These are phyloP conservation scores for Pseudocercospora vitis DNA, from an alignment of 2,329 filamentous ascomycete genomes.

Conservation along the genomic window DNA sequence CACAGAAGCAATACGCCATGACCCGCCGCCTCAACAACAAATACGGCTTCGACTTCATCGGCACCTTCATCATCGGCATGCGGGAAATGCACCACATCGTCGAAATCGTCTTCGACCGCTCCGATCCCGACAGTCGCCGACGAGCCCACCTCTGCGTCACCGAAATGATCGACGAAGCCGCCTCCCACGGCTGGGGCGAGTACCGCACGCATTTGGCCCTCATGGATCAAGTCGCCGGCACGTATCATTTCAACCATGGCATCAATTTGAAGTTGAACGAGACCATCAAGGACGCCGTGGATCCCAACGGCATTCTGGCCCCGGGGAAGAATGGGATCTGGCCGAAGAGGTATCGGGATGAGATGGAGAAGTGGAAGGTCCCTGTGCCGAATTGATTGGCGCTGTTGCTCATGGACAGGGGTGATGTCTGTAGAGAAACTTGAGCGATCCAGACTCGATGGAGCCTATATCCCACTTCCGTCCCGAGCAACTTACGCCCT, in stretches of 20 bases:
- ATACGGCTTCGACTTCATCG: slow-evolving; percentile 53
- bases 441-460: no score
- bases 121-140: slow-evolving; percentile 42
- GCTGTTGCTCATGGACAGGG: no score
- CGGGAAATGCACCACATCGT: slow-evolving; percentile 59
- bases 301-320: slow-evolving; percentile 51
- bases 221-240: slow-evolving; percentile 48
- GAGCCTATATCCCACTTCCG: no score
- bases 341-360: slow-evolving; percentile 11
- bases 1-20: slow-evolving; percentile 46
- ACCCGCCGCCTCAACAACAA: slow-evolving; percentile 39
- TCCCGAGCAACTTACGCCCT: no score
- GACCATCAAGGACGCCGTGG: slow-evolving; percentile 49
- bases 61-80: slow-evolving; percentile 53
- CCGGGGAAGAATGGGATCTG: slow-evolving; percentile 49
- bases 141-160: slow-evolving; percentile 43
- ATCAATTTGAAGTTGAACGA: slow-evolving; percentile 48
- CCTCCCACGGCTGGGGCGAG: slow-evolving; percentile 47
- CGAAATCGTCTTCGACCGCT: slow-evolving; percentile 54
- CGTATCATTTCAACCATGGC: slow-evolving; percentile 46
- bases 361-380: neutral
- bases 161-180: slow-evolving; percentile 44
- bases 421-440: no score
- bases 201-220: slow-evolving; percentile 51
- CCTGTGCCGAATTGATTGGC: neutral